A percentile compares a stretch with the other conserved stretches of the same genome.
phyloP scores from a whole-genome alignment of 1,284 basidiomycete species.

The Gomphus bonarii region DNA sequence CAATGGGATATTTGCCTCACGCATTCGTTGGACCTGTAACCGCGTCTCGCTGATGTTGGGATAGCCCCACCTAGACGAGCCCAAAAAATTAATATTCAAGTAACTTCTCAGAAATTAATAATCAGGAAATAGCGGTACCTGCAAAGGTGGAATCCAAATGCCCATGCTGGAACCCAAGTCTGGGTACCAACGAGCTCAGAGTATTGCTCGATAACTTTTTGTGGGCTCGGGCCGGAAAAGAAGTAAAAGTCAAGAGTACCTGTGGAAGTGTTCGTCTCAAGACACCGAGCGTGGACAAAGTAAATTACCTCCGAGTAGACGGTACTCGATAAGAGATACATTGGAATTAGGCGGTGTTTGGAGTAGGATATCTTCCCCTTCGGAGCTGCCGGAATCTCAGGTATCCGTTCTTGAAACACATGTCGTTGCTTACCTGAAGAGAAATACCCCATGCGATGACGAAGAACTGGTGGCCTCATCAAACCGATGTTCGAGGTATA shows the following conservation, averaged over 20 bases:
- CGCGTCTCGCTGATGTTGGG: conserved; percentile 35
- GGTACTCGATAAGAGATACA: conserved; percentile 52
- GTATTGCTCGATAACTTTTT: conserved; percentile 59
- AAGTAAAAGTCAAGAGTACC: conserved; percentile 65
- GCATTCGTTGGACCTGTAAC: conserved; percentile 43
- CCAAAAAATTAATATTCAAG: neutral
- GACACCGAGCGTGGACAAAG: neutral
- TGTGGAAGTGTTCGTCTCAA: neutral
- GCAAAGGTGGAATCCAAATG: conserved; percentile 64
- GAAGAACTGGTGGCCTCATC: conserved; percentile 37
- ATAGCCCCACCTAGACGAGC: conserved; percentile 43
- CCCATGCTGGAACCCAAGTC: conserved; percentile 59
- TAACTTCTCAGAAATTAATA: neutral
- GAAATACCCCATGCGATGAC: conserved; percentile 58
- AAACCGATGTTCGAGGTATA: conserved; percentile 59
- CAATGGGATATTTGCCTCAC: conserved; percentile 50
- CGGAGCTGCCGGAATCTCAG: conserved; percentile 23
- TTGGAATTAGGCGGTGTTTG: conserved; percentile 39
- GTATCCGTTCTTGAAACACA: neutral
- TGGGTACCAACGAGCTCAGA: conserved; percentile 48
- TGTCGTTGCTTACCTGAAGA: conserved; percentile 37
- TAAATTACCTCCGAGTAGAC: conserved; percentile 34
- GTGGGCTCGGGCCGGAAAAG: conserved; percentile 56
- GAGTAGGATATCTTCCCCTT: conserved; percentile 57
- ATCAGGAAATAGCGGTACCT: conserved; percentile 26